These are phyloP conservation scores for Malus hybrid DNA, from an alignment of 331 rosid species.

Conservation along the genomic window DNA sequence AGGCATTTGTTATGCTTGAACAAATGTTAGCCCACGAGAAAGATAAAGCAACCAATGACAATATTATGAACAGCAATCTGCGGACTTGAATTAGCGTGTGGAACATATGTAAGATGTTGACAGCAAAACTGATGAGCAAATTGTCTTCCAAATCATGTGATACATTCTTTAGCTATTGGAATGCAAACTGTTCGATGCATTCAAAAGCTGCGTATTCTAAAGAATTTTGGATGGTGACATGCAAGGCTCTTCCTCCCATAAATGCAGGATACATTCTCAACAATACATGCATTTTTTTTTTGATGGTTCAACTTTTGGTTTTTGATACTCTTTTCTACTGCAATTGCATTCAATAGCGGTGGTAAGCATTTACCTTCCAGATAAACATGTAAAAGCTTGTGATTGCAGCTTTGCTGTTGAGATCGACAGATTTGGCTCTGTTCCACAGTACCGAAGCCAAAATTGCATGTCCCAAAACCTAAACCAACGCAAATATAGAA, in stretches of 20 bases:
- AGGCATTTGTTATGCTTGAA: background rate
- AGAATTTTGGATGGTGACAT: too few species aligned
- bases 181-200: too few species aligned
- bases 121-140: background rate
- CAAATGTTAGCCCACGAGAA: background rate
- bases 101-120: background rate
- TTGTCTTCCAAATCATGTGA: too few species aligned
- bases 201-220: too few species aligned
- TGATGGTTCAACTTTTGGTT: background rate
- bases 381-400: constrained; percentile 94
- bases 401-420: constrained; percentile 72
- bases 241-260: too few species aligned
- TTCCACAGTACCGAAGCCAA: constrained; percentile 64
- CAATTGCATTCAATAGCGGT: background rate
- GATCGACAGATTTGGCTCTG: constrained; percentile 79
- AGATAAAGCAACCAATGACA: background rate
- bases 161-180: too few species aligned
- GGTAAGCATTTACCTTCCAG: constrained; percentile 67
- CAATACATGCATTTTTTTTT: too few species aligned
- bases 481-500: constrained; percentile 17
- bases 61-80: background rate
- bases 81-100: background rate
- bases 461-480: constrained; percentile 67
- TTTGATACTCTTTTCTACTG: background rate
- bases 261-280: too few species aligned